Base-by-base conservation (phyloP, 2,329 filamentous ascomycete species). In the Lachnum nothofagi region DNA sequence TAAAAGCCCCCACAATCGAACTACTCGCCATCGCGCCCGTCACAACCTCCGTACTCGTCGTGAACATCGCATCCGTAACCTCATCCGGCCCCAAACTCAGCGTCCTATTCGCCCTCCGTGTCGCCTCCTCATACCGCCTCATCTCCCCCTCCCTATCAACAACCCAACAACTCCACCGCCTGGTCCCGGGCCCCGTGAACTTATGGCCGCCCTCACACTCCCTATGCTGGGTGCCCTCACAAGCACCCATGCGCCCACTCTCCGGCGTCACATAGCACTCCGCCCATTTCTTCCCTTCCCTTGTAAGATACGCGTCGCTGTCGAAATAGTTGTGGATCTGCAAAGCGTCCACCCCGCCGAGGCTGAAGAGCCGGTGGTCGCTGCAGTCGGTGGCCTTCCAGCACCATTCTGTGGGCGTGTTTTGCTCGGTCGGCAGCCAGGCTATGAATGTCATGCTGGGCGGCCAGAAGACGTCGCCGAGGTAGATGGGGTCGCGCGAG, bases 391-490 rank as follows among this genome's bases (percentile, higher is more conserved):
- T 46, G 2, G 57, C 56, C 19, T 24, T 45, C 45, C 50, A 52
- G 48, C 61, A 64, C 60, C 60, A 64, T 48, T 57, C 53, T 24
- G 49, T 51, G 2, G 48, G 46, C 5, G 42, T 39, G 16, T 54
- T 46, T 12, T 47, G 24, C n/a, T 48, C 42, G 16, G 43, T 46
- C 17, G 60, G 55, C 1, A 56, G 53, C 56, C 61, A 64, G 35
- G 60, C 61, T 1, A 63, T 37, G 35, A 62, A 54, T 6, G 51
- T 58, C 60, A 63, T 58, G n/a, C 52, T 46, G 23, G 61, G 60
- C 2, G 61, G 57, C 45, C 49, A 58, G 51, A 64, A 64, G 19
- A 60, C 54, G 19, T 63, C 53, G 41, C 60, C 61, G 5, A 64
- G 49, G 44, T 62, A 61, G 34, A 64, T 61, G 8, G 60, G 60